Percentiles rank a stretch among this genome's conserved stretches.
phyloP scores from a whole-genome alignment of 1,139 yeast genomes.

The Nakaseomyces sp. region DNA sequence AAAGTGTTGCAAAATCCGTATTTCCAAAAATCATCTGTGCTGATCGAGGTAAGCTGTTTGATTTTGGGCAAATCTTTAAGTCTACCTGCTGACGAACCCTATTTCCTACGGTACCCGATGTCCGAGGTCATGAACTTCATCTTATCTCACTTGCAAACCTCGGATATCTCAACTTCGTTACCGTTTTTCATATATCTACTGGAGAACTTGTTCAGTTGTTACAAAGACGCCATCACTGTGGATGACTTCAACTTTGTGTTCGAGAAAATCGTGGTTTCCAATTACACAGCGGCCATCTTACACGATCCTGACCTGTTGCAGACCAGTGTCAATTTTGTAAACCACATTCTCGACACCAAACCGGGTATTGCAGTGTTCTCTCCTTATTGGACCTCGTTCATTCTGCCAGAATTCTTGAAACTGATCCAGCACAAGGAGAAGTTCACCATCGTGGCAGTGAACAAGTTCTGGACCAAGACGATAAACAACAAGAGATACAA shows the following conservation, averaged over 20 bases:
- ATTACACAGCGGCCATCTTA: slow-evolving; percentile 22
- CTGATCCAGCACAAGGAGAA: slow-evolving; percentile 51
- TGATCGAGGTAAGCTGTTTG: slow-evolving; percentile 28
- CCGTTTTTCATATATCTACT: slow-evolving; percentile 27
- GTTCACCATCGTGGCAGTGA: slow-evolving; percentile 52
- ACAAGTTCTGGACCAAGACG: slow-evolving; percentile 58
- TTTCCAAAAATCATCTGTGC: slow-evolving; percentile 20
- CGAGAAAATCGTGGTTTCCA: slow-evolving; percentile 20
- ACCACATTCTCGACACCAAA: slow-evolving; percentile 41
- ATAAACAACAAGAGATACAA: slow-evolving; percentile 47
- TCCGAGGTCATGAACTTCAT: slow-evolving; percentile 25
- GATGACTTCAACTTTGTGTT: slow-evolving; percentile 27
- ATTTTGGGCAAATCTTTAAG: slow-evolving; percentile 26
- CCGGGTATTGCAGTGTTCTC: slow-evolving; percentile 43
- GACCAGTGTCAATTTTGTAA: slow-evolving; percentile 47
- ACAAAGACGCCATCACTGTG: slow-evolving; percentile 16
- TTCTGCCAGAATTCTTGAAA: slow-evolving; percentile 36
- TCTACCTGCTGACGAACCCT: slow-evolving; percentile 26
- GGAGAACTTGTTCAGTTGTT: slow-evolving; percentile 22
- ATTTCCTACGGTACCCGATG: slow-evolving; percentile 25
- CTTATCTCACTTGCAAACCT: slow-evolving; percentile 15
- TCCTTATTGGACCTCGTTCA: slow-evolving; percentile 29
- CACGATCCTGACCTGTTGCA: slow-evolving; percentile 36
- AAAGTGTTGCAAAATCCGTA: slow-evolving; percentile 15
- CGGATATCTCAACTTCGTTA: slow-evolving; percentile 20